Conservation (phyloP, 345 rosid species). For the Camelina sativa region DNA sequence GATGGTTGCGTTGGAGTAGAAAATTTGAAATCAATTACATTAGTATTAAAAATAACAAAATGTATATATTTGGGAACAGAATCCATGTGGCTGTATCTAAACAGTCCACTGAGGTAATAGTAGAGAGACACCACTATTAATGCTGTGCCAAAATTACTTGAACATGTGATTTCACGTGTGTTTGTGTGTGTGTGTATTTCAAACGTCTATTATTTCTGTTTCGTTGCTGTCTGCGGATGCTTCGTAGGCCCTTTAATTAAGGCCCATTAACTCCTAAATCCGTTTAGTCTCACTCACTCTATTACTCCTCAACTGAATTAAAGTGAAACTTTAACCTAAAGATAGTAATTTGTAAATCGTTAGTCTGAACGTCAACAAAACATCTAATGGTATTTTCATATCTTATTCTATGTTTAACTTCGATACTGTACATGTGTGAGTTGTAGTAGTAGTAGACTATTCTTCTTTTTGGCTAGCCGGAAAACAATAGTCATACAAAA, state of each 20-base stretch:
- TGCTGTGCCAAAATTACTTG: slow-evolving; percentile 36
- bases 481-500: background rate
- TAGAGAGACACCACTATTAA: slow-evolving; percentile 27
- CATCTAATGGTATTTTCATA: too few relatives aligned
- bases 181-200: slow-evolving; percentile 6
- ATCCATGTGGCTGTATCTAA: slow-evolving; percentile 44
- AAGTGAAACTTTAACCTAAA: background rate
- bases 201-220: slow-evolving; percentile 26
- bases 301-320: too few relatives aligned
- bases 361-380: too few relatives aligned
- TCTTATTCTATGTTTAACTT: background rate
- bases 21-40: slow-evolving; percentile 24
- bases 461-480: background rate
- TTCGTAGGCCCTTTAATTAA: slow-evolving; percentile 33
- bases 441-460: background rate
- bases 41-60: background rate
- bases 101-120: slow-evolving; percentile 31
- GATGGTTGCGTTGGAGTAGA: slow-evolving; percentile 29
- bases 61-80: slow-evolving; percentile 26
- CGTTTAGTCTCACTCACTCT: background rate
- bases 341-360: background rate
- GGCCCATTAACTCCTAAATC: slow-evolving; percentile 32
- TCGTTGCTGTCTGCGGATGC: slow-evolving; percentile 37
- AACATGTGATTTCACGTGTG: slow-evolving; percentile 49
- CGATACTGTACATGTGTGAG: background rate